Percentiles rank a stretch among this genome's conserved stretches.
phyloP scores from a whole-genome alignment of 2,329 filamentous ascomycete genomes.

The Exophiala bonariae region DNA sequence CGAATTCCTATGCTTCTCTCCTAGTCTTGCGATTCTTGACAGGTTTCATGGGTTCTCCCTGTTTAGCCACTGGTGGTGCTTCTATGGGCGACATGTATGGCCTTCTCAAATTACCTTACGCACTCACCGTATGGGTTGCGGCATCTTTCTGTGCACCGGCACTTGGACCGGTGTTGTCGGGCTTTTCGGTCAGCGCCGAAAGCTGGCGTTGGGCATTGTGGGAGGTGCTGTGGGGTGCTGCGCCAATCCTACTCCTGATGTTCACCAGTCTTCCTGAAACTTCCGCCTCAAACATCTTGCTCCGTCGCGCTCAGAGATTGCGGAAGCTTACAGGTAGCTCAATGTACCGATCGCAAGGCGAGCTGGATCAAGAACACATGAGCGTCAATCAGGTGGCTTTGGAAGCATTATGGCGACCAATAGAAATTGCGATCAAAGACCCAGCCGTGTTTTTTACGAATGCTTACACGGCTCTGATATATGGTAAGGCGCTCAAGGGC shows the following conservation, averaged over 20 bases:
- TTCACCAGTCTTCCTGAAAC: constrained; percentile 67
- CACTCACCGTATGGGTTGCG: constrained; percentile 60
- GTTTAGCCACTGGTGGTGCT: constrained; percentile 59
- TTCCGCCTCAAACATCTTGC: constrained; percentile 58
- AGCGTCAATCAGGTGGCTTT: constrained; percentile 44
- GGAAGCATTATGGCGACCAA: constrained; percentile 46
- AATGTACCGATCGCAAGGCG: constrained; percentile 60
- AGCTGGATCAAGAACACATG: constrained; percentile 61
- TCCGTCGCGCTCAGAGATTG: constrained; percentile 61
- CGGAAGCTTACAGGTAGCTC: constrained; percentile 60
- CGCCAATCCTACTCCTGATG: constrained; percentile 60
- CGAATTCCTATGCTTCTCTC: constrained; percentile 63
- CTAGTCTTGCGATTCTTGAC: constrained; percentile 65
- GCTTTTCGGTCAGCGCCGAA: constrained; percentile 59
- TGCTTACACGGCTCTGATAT: constrained; percentile 62
- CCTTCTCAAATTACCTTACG: constrained; percentile 57
- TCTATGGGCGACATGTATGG: constrained; percentile 51
- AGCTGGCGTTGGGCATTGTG: constrained; percentile 60
- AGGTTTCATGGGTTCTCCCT: constrained; percentile 67
- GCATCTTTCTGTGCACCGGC: constrained; percentile 33
- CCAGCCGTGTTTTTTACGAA: constrained; percentile 63
- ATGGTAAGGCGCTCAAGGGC: too few relatives aligned
- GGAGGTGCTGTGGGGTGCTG: constrained; percentile 64
- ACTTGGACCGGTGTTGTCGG: constrained; percentile 52
- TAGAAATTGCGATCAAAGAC: constrained; percentile 61